Conservation (phyloP, 257 asterid species). For the Solanum ossicruentum region DNA sequence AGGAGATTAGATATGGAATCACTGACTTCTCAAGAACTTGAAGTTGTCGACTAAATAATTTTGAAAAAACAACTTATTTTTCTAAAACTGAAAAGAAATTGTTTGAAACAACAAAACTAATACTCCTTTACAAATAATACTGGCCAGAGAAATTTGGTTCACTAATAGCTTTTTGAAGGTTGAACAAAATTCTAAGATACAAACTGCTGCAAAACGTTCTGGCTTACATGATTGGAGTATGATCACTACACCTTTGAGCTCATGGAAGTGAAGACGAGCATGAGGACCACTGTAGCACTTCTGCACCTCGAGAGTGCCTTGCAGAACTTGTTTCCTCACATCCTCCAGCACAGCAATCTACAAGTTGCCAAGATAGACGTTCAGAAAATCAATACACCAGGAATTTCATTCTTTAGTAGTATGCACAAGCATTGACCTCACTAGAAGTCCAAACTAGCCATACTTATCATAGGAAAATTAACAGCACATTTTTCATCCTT, state of each 20-base stretch:
- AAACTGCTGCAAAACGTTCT: background rate
- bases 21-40: background rate
- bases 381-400: background rate
- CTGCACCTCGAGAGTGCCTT: slow-evolving; percentile 62
- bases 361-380: background rate
- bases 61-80: background rate
- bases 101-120: background rate
- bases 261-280: slow-evolving; percentile 44
- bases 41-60: background rate
- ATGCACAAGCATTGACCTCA: background rate
- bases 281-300: slow-evolving; percentile 45
- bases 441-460: background rate
- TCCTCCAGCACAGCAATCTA: slow-evolving; percentile 75
- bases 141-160: background rate
- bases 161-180: background rate
- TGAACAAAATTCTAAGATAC: background rate
- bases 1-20: background rate
- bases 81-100: background rate
- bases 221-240: slow-evolving; percentile 76
- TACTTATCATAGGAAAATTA: background rate
- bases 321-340: slow-evolving; percentile 44
- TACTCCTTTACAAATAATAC: background rate
- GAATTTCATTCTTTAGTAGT: background rate
- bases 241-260: slow-evolving; percentile 43
- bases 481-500: background rate